Conservation (phyloP, 495 filamentous ascomycete genomes). For the Rusavskia elegans region DNA sequence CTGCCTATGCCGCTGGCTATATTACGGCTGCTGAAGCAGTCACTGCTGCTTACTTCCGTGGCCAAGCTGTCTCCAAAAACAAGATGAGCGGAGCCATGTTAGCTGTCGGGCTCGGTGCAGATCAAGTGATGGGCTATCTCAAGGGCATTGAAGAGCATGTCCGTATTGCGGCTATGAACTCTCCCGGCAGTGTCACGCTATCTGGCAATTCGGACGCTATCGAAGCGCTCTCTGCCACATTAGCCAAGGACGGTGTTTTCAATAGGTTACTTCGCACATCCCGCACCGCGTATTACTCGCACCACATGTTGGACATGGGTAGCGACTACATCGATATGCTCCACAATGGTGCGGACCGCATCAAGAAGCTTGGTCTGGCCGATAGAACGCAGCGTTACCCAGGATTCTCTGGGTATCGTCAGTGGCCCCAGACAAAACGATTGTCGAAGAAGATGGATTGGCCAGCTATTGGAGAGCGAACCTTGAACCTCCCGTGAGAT, state of each 20-base stretch:
- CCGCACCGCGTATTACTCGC: slow-evolving; percentile 38
- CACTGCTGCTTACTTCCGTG: slow-evolving; percentile 9
- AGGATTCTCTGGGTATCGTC: background rate
- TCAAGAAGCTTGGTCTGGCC: background rate
- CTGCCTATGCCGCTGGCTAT: slow-evolving; percentile 14
- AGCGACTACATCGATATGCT: slow-evolving; percentile 17
- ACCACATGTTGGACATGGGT: slow-evolving; percentile 28
- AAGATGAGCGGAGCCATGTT: slow-evolving; percentile 22
- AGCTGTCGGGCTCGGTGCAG: slow-evolving; percentile 19
- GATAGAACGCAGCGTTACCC: background rate
- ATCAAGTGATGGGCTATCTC: slow-evolving; percentile 5
- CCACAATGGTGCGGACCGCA: background rate
- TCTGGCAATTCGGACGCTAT: slow-evolving; percentile 24
- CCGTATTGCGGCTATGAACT: slow-evolving; percentile 12
- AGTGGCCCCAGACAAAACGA: background rate
- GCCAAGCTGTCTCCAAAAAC: background rate
- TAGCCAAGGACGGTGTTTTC: slow-evolving; percentile 22
- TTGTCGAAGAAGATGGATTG: background rate
- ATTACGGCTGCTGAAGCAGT: slow-evolving; percentile 6
- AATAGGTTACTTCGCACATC: slow-evolving; percentile 21
- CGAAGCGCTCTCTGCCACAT: slow-evolving; percentile 7
- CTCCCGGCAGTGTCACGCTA: slow-evolving; percentile 19
- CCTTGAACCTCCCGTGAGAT: slow-evolving; percentile 23
- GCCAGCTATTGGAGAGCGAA: slow-evolving; percentile 25
- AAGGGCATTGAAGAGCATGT: background rate